Evolutionary conservation across 2,329 filamentous ascomycete species (phyloP).

Genomic region (Mycosphaerella arachidis): DNA sequence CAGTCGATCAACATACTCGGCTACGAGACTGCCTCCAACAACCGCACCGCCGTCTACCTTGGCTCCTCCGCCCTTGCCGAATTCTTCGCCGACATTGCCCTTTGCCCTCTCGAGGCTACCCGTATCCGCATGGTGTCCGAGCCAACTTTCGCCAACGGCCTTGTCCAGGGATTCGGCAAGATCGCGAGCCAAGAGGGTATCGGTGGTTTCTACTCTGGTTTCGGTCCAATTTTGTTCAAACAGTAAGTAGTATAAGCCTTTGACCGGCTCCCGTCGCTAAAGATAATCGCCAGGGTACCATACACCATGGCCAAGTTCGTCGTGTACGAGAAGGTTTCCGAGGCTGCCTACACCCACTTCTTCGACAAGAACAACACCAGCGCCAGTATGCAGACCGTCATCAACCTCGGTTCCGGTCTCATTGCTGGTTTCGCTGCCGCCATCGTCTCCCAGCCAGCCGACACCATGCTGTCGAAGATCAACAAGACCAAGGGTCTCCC

Average conservation of each 20-base stretch:
- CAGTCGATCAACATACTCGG: constrained; percentile 77
- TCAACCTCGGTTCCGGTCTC: constrained; percentile 82
- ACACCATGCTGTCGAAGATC: constrained; percentile 93
- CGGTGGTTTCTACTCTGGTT: constrained; percentile 85
- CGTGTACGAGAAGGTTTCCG: constrained; percentile 83
- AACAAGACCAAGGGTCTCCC: constrained; percentile 89
- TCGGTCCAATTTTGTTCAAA: constrained; percentile 83
- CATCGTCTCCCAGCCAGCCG: constrained; percentile 81
- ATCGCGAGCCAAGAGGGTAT: constrained; percentile 78
- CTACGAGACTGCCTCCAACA: constrained; percentile 69
- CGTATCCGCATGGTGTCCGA: constrained; percentile 89
- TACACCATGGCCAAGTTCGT: constrained; percentile 97
- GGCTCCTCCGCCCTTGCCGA: constrained; percentile 58
- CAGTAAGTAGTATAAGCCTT: constrained; percentile 46
- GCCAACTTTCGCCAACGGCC: constrained; percentile 76
- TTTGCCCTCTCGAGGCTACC: constrained; percentile 88
- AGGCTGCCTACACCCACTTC: constrained; percentile 59
- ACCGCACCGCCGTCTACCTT: constrained; percentile 76
- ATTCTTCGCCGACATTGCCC: constrained; percentile 66
- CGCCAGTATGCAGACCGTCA: constrained; percentile 65
- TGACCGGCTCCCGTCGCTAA: constrained; percentile 3
- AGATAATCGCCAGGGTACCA: constrained; percentile 58
- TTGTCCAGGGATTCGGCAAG: constrained; percentile 74
- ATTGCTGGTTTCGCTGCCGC: constrained; percentile 84
- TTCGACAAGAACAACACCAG: constrained; percentile 69